Conservation (phyloP, 495 filamentous ascomycete genomes). For the Amorphotheca resinae region DNA sequence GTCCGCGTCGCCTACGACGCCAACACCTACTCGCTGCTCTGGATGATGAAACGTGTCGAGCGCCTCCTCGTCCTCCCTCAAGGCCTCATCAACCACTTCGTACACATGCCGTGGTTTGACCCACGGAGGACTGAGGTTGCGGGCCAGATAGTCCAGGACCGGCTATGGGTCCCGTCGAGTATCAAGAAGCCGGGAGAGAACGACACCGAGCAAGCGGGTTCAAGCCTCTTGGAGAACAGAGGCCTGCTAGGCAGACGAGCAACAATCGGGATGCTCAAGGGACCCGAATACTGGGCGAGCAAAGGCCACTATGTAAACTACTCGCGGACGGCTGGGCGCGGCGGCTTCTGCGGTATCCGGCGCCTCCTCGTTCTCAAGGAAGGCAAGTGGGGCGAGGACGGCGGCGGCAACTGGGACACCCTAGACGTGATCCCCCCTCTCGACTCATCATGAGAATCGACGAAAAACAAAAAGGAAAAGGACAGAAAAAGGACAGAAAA, state of each 20-base stretch:
- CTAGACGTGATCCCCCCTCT: constrained; percentile 19
- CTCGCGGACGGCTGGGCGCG: constrained; percentile 32
- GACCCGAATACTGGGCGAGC: constrained; percentile 22
- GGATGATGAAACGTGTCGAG: constrained; percentile 44
- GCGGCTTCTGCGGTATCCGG: constrained; percentile 45
- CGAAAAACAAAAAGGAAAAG: neutral
- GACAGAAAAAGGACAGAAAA: neutral
- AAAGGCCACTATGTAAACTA: constrained; percentile 21
- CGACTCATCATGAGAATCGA: neutral
- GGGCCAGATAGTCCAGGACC: constrained; percentile 41
- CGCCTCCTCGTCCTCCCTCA: constrained; percentile 43
- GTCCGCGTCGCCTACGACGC: constrained; percentile 54
- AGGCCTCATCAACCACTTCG: constrained; percentile 36
- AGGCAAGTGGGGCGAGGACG: constrained; percentile 28
- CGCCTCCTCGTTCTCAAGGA: constrained; percentile 45
- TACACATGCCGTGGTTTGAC: constrained; percentile 44
- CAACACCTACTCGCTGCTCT: constrained; percentile 41
- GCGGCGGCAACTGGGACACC: constrained; percentile 42
- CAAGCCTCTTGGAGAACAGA: constrained; percentile 36
- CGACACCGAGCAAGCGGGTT: constrained; percentile 29
- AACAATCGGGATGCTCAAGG: constrained; percentile 25
- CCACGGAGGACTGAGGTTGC: constrained; percentile 41
- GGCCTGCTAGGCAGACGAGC: constrained; percentile 36
- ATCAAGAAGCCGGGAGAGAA: constrained; percentile 19
- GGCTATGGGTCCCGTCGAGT: constrained; percentile 32